Conservation (phyloP, 2,329 filamentous ascomycete genomes). For the Neurospora sp. region DNA sequence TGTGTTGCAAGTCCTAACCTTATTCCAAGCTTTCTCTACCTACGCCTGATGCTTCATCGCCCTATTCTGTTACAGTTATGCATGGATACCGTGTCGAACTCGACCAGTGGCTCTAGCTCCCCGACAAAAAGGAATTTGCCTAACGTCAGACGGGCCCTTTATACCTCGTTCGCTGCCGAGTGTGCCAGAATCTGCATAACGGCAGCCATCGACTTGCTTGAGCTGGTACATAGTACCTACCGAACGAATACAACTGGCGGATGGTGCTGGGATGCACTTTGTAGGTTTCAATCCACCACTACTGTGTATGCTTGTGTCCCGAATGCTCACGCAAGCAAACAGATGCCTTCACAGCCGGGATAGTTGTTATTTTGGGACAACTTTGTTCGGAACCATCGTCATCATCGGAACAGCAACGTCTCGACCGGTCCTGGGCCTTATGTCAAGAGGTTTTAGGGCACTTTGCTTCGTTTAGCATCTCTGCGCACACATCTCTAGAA, state of each 20-base stretch:
- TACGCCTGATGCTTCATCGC: constrained; percentile 16
- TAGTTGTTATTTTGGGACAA: constrained; percentile 13
- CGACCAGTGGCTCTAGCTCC: neutral
- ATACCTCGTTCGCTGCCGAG: constrained; percentile 10
- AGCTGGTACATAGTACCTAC: constrained; percentile 14
- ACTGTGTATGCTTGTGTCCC: neutral
- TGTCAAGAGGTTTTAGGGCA: constrained; percentile 11
- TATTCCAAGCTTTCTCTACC: constrained; percentile 11
- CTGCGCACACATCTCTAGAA: constrained; percentile 11
- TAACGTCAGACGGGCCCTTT: constrained; percentile 5
- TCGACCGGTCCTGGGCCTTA: constrained; percentile 10
- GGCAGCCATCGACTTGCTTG: constrained; percentile 12
- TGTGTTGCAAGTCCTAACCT: neutral
- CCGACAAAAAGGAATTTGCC: neutral
- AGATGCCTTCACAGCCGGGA: constrained; percentile 15
- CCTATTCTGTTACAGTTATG: constrained; percentile 14
- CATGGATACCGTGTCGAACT: constrained; percentile 2
- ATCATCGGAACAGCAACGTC: constrained; percentile 6
- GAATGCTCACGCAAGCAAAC: neutral
- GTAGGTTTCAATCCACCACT: constrained; percentile 5
- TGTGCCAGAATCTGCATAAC: constrained; percentile 13
- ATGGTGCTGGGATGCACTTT: constrained; percentile 18
- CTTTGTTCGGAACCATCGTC: constrained; percentile 6
- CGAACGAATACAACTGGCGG: constrained; percentile 10
- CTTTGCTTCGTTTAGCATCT: constrained; percentile 14